Evolutionary conservation across 2,329 filamentous ascomycete genomes (phyloP).

Genomic region (Alternaria sp.): DNA sequence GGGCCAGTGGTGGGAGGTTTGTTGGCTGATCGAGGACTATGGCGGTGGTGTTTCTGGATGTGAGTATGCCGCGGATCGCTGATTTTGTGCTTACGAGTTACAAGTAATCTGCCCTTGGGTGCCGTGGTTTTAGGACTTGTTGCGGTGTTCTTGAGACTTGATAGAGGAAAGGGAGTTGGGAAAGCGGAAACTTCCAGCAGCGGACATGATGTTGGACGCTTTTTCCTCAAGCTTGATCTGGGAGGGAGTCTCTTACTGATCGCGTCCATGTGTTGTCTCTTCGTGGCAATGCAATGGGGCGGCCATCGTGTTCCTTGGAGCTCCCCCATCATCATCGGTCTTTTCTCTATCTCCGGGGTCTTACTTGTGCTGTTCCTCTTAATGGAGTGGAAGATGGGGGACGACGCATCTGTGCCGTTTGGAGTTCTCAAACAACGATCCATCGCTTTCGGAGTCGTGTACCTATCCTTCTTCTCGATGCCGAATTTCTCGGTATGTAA

Average conservation of each 20-base stretch:
- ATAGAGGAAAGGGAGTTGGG: background rate
- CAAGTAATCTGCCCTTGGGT: background rate
- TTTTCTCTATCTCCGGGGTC: background rate
- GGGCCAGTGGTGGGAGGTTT: slow-evolving; percentile 46
- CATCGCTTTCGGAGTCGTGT: background rate
- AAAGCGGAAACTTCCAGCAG: background rate
- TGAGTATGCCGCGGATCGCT: background rate
- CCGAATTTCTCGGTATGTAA: background rate
- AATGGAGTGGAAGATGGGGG: background rate
- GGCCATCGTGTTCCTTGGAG: background rate
- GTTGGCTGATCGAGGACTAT: slow-evolving; percentile 8
- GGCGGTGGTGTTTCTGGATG: slow-evolving; percentile 15
- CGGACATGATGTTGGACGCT: background rate
- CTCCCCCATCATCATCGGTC: background rate
- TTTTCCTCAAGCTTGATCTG: background rate
- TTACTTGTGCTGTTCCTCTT: background rate
- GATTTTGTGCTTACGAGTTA: background rate
- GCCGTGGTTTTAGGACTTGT: background rate
- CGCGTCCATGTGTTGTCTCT: background rate
- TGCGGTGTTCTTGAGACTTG: background rate
- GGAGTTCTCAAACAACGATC: background rate
- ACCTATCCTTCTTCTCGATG: background rate
- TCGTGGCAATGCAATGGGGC: background rate
- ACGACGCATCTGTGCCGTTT: background rate
- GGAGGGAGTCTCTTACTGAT: background rate